Percentiles rank a stretch among this genome's conserved stretches.
These are phyloP conservation scores for Syzygium grande DNA, from an alignment of 345 rosid species.

Conservation along the genomic window DNA sequence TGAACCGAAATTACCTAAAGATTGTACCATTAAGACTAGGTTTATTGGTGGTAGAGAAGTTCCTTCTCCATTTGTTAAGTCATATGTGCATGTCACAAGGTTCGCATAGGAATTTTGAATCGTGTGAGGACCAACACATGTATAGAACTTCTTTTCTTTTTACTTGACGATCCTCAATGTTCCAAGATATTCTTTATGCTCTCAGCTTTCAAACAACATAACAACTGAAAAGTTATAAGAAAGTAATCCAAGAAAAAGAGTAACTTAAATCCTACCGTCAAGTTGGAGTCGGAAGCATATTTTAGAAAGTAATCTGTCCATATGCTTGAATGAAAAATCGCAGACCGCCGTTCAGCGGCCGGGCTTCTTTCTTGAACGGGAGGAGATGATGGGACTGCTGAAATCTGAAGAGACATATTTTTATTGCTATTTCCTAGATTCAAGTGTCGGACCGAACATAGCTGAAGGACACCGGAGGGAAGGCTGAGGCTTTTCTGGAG, in stretches of 20 bases:
- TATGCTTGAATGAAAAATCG: constrained; percentile 3
- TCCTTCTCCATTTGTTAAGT: background rate
- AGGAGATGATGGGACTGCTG: background rate
- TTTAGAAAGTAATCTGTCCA: constrained; percentile 21
- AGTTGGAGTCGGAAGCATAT: background rate
- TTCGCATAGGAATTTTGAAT: background rate
- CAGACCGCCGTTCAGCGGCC: background rate
- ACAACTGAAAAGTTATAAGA: background rate
- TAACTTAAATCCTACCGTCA: background rate
- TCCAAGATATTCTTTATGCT: background rate
- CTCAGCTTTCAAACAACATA: background rate
- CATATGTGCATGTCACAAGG: background rate
- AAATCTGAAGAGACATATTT: background rate
- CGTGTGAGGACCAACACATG: background rate
- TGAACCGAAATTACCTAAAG: background rate
- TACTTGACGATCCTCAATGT: background rate
- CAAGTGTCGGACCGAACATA: background rate
- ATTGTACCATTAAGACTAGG: background rate
- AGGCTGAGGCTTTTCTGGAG: background rate
- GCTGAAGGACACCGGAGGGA: no score
- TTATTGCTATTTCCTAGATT: background rate
- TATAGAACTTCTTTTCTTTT: background rate
- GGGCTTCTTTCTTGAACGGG: background rate
- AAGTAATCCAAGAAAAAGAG: background rate
- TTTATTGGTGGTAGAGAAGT: background rate